phyloP scores from a whole-genome alignment of 164 flowering plant genomes.

The Magnolia kwangsiensis region DNA sequence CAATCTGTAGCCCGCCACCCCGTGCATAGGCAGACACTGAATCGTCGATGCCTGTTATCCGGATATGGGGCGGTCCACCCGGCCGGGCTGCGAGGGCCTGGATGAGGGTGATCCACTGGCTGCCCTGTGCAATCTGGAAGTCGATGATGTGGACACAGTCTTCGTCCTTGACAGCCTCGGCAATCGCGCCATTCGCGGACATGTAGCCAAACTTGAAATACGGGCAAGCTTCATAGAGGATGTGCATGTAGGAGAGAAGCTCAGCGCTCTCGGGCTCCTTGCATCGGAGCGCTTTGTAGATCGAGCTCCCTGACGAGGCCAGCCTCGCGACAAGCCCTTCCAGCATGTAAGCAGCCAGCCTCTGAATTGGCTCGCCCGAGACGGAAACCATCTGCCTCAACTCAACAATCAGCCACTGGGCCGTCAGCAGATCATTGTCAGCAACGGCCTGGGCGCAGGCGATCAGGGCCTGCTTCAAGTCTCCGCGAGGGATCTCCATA shows the following conservation, averaged over 20 bases:
- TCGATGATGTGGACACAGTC: slow-evolving; percentile 65
- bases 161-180: slow-evolving; percentile 72
- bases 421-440: slow-evolving; percentile 36
- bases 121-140: slow-evolving; percentile 71
- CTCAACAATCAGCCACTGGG: slow-evolving; percentile 55
- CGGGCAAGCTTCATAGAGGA: slow-evolving; percentile 75
- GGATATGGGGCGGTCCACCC: slow-evolving; percentile 64
- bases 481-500: slow-evolving; percentile 46
- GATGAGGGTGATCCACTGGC: slow-evolving; percentile 67
- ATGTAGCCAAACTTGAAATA: slow-evolving; percentile 77
- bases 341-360: slow-evolving; percentile 74
- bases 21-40: slow-evolving; percentile 57
- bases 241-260: slow-evolving; percentile 70
- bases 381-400: slow-evolving; percentile 73
- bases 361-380: slow-evolving; percentile 72
- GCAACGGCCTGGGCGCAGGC: slow-evolving; percentile 62
- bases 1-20: slow-evolving; percentile 64
- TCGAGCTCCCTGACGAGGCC: slow-evolving; percentile 57
- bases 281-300: slow-evolving; percentile 65
- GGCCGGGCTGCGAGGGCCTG: slow-evolving; percentile 68
- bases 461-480: slow-evolving; percentile 47
- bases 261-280: slow-evolving; percentile 60
- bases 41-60: slow-evolving; percentile 77
- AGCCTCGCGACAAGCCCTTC: slow-evolving; percentile 71
- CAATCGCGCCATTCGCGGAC: slow-evolving; percentile 86